Conservation (phyloP, 2,329 filamentous ascomycete genomes). For the Rhexocercosporidium sp. region DNA sequence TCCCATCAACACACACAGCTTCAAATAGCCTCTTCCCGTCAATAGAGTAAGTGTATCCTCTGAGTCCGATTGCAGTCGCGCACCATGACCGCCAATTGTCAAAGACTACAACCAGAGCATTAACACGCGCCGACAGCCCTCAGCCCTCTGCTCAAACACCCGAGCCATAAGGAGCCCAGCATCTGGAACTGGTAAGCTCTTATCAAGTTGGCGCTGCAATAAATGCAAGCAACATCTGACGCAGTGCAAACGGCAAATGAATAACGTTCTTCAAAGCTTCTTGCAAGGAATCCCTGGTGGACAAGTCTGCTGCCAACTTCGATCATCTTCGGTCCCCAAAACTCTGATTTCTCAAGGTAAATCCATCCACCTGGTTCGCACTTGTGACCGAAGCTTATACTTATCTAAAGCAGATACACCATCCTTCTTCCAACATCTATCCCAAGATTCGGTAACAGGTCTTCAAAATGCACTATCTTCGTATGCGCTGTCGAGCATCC, state of each 20-base stretch:
- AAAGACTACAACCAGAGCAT: background rate
- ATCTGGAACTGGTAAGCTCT: too few relatives aligned
- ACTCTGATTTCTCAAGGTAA: background rate
- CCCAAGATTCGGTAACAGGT: background rate
- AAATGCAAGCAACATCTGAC: too few relatives aligned
- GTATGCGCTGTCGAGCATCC: too few relatives aligned
- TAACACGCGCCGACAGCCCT: too few relatives aligned
- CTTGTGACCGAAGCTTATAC: background rate
- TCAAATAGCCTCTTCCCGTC: background rate
- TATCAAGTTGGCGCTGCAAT: too few relatives aligned
- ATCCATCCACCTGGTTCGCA: background rate
- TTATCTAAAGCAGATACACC: background rate
- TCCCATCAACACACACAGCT: background rate
- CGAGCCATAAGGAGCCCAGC: too few relatives aligned
- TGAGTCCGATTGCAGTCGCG: background rate
- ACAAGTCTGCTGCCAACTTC: too few relatives aligned
- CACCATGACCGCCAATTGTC: background rate
- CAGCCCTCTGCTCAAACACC: too few relatives aligned
- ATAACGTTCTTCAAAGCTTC: background rate
- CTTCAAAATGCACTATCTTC: too few relatives aligned
- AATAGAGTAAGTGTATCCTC: background rate
- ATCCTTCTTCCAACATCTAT: background rate
- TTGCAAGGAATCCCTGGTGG: too few relatives aligned
- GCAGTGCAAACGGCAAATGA: too few relatives aligned
- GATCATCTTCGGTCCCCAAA: too few relatives aligned